Conservation (phyloP, 1,139 yeast species). For the Candida tropicalis region DNA sequence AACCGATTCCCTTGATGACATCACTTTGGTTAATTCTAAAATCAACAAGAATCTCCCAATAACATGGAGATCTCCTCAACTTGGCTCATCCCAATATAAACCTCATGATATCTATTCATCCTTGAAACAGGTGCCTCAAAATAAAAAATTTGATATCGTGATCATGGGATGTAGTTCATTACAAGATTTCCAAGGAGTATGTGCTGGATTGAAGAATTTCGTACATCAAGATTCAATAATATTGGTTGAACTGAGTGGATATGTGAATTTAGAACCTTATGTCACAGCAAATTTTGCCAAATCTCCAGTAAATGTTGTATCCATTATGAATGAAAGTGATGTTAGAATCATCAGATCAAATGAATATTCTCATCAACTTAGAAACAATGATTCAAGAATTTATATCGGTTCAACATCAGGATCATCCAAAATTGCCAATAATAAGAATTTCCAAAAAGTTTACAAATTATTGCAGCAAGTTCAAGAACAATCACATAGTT, state of each 20-base stretch:
- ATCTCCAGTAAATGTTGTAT: constrained; percentile 39
- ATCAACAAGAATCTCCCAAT: constrained; percentile 19
- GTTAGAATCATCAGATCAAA: constrained; percentile 42
- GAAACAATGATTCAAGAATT: constrained; percentile 40
- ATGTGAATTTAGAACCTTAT: constrained; percentile 71
- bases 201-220: constrained; percentile 29
- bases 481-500: constrained; percentile 34
- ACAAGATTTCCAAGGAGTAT: constrained; percentile 42
- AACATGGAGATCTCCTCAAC: constrained; percentile 24
- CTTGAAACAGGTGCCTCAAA: constrained; percentile 21
- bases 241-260: constrained; percentile 70
- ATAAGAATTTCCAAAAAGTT: constrained; percentile 28
- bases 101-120: constrained; percentile 26
- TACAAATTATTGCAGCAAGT: constrained; percentile 38
- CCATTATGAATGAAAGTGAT: constrained; percentile 69
- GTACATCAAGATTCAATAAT: constrained; percentile 46
- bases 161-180: constrained; percentile 40
- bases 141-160: constrained; percentile 35
- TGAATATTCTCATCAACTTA: constrained; percentile 29
- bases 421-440: constrained; percentile 14
- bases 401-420: constrained; percentile 39
- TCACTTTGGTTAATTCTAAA: constrained; percentile 36
- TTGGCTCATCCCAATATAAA: constrained; percentile 21
- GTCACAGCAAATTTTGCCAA: constrained; percentile 41
- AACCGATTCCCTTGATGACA: constrained; percentile 32